phyloP scores from a whole-genome alignment of 108 stramenopile species.

The Nannochloropsis granulata region DNA sequence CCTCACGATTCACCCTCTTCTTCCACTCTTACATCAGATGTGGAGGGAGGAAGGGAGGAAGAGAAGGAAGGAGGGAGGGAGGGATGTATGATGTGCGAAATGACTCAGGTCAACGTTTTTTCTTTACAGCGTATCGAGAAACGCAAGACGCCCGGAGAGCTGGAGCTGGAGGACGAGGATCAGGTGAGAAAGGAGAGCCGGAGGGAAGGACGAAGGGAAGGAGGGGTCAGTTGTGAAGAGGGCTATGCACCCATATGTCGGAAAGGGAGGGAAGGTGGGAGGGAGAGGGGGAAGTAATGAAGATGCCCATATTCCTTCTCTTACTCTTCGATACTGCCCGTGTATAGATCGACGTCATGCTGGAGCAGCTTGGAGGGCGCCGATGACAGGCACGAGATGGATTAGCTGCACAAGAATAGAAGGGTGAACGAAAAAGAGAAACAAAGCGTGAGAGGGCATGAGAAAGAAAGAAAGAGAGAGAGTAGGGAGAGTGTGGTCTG shows the following conservation, averaged over 20 bases:
- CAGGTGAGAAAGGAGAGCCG: constrained; percentile 22
- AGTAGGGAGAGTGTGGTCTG: neutral
- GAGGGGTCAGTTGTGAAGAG: too few relatives aligned
- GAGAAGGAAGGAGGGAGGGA: too few relatives aligned
- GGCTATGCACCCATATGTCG: too few relatives aligned
- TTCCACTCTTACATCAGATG: too few relatives aligned
- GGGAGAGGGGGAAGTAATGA: too few relatives aligned
- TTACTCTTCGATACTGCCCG: neutral
- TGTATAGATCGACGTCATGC: constrained; percentile 61
- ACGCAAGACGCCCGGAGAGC: neutral
- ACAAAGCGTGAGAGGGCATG: neutral
- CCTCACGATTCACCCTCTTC: too few relatives aligned
- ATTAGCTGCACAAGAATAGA: neutral
- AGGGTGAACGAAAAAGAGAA: neutral
- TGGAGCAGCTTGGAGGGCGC: constrained; percentile 31
- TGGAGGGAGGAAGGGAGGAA: too few relatives aligned
- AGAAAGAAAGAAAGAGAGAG: neutral
- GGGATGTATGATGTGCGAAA: too few relatives aligned
- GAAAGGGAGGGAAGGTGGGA: too few relatives aligned
- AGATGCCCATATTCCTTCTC: too few relatives aligned
- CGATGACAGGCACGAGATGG: neutral
- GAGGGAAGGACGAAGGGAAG: neutral
- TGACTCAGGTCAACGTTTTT: neutral
- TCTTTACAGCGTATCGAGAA: neutral
- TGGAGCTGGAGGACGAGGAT: constrained; percentile 75